Base-by-base conservation (phyloP, 148 eudicot species). In the Vaccinium corymbosum region DNA sequence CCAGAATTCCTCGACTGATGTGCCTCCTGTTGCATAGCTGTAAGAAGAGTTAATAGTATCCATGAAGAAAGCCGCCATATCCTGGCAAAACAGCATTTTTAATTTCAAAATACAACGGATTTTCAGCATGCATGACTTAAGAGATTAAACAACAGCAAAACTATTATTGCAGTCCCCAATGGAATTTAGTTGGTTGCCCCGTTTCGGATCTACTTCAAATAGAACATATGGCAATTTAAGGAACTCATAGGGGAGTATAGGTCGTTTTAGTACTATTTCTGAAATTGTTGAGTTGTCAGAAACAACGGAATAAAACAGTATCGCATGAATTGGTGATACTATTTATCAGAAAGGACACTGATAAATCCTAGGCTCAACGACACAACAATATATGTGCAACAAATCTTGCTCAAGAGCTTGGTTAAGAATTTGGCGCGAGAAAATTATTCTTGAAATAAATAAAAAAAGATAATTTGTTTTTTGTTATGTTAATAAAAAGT, bases 21-120 rank as follows among this genome's bases (percentile, higher is more conserved):
- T 93, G 46, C 99, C 99, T 70, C 98, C 99, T 1, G 99, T 97
- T 71, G 96, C 94, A 81, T 88, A 97, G 89, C 83, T 85, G 27
- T 97, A 97, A 38, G 98, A 93, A 35, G 98, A 85, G 76, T 93
- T 97, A 16, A 97, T 91, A 71, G 90, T 87, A 86, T 94, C 94
- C 97, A 97, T 78, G 88, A 97, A 94, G 89, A 88, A 92, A 51
- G 89, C 87, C 29, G 94, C 95, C 49, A 94, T 94, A 87, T 94
- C 97, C 99, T 97, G 92, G 25, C 64, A 73, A 59, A 84, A 32
- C 42, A 61, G 20, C 25, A 48, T 16, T 50, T 52, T 81, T 27
- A 32, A 9, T 62, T 50, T 27, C 56, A 16, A 3, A 53, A 72
- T 1, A 22, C 50, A 1, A n/a, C 6, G 16, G 42, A 1, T 27